Base-by-base conservation (phyloP, 2,329 filamentous ascomycete species). In the Trichoderma arundinaceum region DNA sequence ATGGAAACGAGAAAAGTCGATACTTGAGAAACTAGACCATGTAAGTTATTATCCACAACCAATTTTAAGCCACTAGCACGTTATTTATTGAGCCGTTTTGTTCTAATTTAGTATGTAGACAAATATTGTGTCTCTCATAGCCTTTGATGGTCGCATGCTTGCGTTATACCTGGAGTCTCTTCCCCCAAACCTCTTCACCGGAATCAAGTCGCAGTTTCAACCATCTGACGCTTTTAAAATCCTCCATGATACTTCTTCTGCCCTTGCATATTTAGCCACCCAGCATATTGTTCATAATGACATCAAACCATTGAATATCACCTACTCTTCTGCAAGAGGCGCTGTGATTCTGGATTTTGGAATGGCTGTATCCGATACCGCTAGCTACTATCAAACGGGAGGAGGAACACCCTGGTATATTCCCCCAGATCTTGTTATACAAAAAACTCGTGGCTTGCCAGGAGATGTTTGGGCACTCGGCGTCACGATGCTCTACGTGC, bases 301-400 rank as follows among this genome's bases (percentile, higher is more conserved):
- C 19, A 64, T 64, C 15, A 64, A 64, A n/a, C 62, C 62, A 15
- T 4, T 15, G 1, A 65, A 65, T 19, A 65, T 59, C 32, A n/a
- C 49, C 13, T 65, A 52, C 22, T 65, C 54, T 19, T 35, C 52
- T 32, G 8, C 15, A 1, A 68, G 64, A 38, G 68, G 69, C 33
- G 68, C 66, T 28, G 67, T 69, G 7, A 51, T 64, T 39, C 12
- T 64, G 12, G 51, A 64, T 44, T 64, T 64, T 39, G 60, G 60
- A 17, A 22, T 53, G n/a, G 48, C 59, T 22, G 7, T 10, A 38
- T 8, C 10, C 7, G 35, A 38, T 10, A 39, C 32, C 2, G 6
- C 1, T 1, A 2, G 4, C 5, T 22, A 49, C 10, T n/a, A 7
- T 12, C 4, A 35, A 64, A 33, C 7, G 2, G 12, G 28, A 1